These are phyloP conservation scores for Parafenestella ontariensis DNA, from an alignment of 2,329 filamentous ascomycete genomes.

Conservation along the genomic window DNA sequence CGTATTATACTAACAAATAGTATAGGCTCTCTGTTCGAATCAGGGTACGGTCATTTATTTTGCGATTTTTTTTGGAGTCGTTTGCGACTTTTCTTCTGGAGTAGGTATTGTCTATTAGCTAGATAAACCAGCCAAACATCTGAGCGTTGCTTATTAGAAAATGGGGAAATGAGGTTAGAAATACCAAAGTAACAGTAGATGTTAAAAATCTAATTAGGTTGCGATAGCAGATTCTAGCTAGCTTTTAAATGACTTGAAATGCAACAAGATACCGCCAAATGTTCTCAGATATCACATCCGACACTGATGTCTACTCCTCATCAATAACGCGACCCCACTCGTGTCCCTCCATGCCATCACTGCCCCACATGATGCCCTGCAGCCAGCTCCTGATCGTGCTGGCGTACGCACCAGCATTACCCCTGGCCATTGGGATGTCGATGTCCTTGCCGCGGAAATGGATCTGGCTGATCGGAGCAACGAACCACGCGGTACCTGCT, in stretches of 20 bases:
- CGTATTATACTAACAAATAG: too few species aligned
- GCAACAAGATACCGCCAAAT: neutral
- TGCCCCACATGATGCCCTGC: conserved; percentile 59
- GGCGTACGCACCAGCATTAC: conserved; percentile 53
- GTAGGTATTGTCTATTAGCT: too few species aligned
- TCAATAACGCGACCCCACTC: conserved; percentile 57
- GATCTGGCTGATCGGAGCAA: conserved; percentile 55
- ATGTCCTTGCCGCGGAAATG: conserved; percentile 55
- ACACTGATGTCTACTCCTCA: conserved; percentile 33
- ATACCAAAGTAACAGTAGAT: too few species aligned
- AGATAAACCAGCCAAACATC: too few species aligned
- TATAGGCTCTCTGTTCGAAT: too few species aligned
- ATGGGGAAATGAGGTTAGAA: too few species aligned
- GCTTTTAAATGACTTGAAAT: neutral
- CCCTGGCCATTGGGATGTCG: conserved; percentile 51
- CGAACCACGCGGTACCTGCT: conserved; percentile 76
- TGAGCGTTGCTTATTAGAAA: too few species aligned
- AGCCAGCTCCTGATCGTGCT: conserved; percentile 55
- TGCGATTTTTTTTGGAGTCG: too few species aligned
- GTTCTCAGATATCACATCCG: neutral
- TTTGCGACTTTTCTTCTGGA: too few species aligned
- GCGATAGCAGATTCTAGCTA: too few species aligned
- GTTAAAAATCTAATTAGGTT: too few species aligned
- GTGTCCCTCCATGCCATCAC: conserved; percentile 51
- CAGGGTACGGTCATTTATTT: too few species aligned